These are phyloP conservation scores for Botryotinia globosa DNA, from an alignment of 2,329 filamentous ascomycete species.

Conservation along the genomic window DNA sequence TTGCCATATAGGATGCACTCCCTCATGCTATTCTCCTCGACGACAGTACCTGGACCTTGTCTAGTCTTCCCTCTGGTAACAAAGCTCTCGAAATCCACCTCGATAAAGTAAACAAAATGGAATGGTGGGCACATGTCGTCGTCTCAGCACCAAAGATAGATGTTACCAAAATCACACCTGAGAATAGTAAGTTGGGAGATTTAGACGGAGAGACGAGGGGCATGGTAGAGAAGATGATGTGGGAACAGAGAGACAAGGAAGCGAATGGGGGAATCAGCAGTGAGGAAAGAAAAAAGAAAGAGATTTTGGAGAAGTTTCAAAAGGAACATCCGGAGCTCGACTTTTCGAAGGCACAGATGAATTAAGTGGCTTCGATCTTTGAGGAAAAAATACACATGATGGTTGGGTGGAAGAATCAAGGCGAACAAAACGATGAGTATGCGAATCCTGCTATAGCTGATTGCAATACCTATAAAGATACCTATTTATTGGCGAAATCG, in stretches of 20 bases:
- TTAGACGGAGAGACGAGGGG: constrained; percentile 89
- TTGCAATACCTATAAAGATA: constrained; percentile 1
- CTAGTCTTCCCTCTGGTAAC: constrained; percentile 55
- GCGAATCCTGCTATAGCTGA: too few relatives aligned
- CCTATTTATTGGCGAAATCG: constrained; percentile 12
- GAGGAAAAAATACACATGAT: not conserved
- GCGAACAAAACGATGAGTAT: not conserved
- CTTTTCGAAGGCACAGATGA: constrained; percentile 68
- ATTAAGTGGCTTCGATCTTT: constrained; percentile 40
- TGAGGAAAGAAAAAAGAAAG: constrained; percentile 91
- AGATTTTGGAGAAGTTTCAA: constrained; percentile 93
- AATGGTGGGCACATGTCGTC: constrained; percentile 96
- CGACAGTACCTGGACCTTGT: constrained; percentile 93
- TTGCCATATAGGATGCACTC: constrained; percentile 66
- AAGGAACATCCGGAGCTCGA: constrained; percentile 63
- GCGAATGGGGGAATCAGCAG: constrained; percentile 83
- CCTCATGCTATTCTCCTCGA: constrained; percentile 76
- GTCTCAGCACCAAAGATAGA: constrained; percentile 87
- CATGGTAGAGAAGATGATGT: constrained; percentile 99
- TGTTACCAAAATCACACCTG: constrained; percentile 89
- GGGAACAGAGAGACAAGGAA: constrained; percentile 96
- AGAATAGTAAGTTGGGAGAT: constrained; percentile 87
- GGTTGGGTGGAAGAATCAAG: not conserved
- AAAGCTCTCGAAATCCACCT: constrained; percentile 85
- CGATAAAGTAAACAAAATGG: constrained; percentile 94